These are phyloP conservation scores for Monilinia vaccinii-corymbosi DNA, from an alignment of 2,329 filamentous ascomycete species.

Conservation along the genomic window DNA sequence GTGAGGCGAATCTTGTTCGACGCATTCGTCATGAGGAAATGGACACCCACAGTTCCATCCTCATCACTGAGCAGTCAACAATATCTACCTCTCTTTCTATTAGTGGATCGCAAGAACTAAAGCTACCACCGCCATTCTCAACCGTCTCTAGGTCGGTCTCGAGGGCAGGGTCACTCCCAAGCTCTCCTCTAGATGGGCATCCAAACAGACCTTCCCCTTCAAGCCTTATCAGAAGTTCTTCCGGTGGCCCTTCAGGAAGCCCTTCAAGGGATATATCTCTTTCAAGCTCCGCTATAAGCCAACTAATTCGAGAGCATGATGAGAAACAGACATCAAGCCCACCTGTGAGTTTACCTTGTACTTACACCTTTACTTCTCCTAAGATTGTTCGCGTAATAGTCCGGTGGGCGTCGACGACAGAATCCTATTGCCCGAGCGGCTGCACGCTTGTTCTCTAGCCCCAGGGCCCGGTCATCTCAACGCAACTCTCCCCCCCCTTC, in stretches of 20 bases:
- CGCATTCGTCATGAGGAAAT: not conserved
- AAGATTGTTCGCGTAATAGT: conserved; percentile 5
- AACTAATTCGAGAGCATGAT: not conserved
- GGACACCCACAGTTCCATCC: not conserved
- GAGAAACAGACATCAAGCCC: not conserved
- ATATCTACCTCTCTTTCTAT: not conserved
- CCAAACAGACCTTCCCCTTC: not conserved
- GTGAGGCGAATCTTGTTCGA: not conserved
- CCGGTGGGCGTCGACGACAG: conserved; percentile 3
- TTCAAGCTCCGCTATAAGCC: conserved; percentile 1
- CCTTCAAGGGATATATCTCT: not conserved
- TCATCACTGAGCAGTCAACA: not conserved
- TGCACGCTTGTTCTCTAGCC: conserved; percentile 13
- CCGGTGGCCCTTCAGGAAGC: conserved; percentile 2
- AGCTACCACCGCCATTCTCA: conserved; percentile 28
- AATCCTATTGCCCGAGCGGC: conserved; percentile 9
- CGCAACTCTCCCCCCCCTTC: conserved; percentile 11
- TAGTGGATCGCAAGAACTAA: conserved; percentile 13
- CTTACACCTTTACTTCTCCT: not conserved
- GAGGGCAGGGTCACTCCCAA: conserved; percentile 17
- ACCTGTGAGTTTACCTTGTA: not conserved
- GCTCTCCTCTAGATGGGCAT: conserved; percentile 6
- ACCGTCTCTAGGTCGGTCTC: conserved; percentile 20
- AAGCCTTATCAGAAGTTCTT: conserved; percentile 13
- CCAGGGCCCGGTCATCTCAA: conserved; percentile 15